A percentile compares a stretch with the other conserved stretches of the same genome.
These are phyloP conservation scores for Leccinum fallax DNA, from an alignment of 1,284 basidiomycete genomes.

Conservation along the genomic window DNA sequence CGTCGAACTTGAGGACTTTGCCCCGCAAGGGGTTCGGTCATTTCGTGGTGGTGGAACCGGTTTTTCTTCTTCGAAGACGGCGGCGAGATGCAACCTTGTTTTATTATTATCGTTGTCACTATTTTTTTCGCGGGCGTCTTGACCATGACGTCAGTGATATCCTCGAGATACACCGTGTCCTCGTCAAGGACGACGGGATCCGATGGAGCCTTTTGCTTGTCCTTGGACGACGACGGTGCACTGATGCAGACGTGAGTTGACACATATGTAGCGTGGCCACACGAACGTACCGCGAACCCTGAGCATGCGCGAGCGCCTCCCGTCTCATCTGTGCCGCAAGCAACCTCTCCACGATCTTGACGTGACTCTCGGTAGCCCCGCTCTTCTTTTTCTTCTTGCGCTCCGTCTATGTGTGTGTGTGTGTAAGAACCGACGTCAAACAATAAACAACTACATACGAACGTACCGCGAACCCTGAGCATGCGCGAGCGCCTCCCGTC, in stretches of 20 bases:
- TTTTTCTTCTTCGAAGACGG: constrained; percentile 56
- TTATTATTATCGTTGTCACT: too few species aligned
- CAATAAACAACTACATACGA: not conserved
- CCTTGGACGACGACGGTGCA: constrained; percentile 29
- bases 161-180: constrained; percentile 83
- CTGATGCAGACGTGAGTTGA: not conserved
- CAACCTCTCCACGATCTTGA: constrained; percentile 86
- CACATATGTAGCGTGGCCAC: too few species aligned
- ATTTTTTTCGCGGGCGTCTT: constrained; percentile 51
- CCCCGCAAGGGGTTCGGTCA: too few species aligned
- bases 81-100: constrained; percentile 35
- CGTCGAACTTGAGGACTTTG: too few species aligned
- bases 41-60: constrained; percentile 73
- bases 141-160: constrained; percentile 62
- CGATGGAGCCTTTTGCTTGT: constrained; percentile 46
- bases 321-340: constrained; percentile 93
- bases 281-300: constrained; percentile 31
- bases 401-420: constrained; percentile 57
- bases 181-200: constrained; percentile 60
- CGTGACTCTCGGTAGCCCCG: constrained; percentile 84
- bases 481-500: constrained; percentile 86
- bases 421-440: not conserved
- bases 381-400: constrained; percentile 80
- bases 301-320: constrained; percentile 82
- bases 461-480: constrained; percentile 50